Conservation (phyloP, 2,329 filamentous ascomycete species). For the Aspergillus caelatus region DNA sequence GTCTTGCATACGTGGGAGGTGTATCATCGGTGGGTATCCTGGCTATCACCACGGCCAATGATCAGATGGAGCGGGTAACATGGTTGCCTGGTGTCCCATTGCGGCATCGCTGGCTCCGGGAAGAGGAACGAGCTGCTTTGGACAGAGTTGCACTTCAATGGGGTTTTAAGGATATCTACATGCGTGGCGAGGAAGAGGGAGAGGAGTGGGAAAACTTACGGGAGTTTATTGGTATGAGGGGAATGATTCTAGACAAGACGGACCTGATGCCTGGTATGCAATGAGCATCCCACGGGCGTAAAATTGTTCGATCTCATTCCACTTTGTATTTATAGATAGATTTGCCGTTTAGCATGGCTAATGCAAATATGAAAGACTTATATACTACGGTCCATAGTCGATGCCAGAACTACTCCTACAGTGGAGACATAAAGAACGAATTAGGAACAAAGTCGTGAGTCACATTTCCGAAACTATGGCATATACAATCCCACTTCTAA, state of each 20-base stretch:
- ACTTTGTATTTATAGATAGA: neutral
- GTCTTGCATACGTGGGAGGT: slow-evolving; percentile 80
- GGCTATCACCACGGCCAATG: slow-evolving; percentile 83
- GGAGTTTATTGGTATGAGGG: slow-evolving; percentile 78
- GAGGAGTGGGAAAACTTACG: slow-evolving; percentile 84
- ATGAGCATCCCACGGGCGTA: slow-evolving; percentile 38
- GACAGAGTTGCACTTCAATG: slow-evolving; percentile 86
- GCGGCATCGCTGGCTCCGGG: slow-evolving; percentile 79
- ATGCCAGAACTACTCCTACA: neutral
- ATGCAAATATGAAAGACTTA: neutral
- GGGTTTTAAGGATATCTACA: slow-evolving; percentile 82
- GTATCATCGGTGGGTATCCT: slow-evolving; percentile 81
- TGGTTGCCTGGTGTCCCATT: slow-evolving; percentile 84
- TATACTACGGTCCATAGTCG: neutral
- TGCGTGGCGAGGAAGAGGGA: slow-evolving; percentile 87
- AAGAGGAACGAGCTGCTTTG: slow-evolving; percentile 85
- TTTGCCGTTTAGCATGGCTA: neutral
- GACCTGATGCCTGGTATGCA: slow-evolving; percentile 94
- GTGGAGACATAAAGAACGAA: neutral
- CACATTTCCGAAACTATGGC: slow-evolving; percentile 37
- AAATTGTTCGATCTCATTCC: neutral
- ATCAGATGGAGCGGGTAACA: slow-evolving; percentile 91
- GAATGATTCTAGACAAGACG: slow-evolving; percentile 87
- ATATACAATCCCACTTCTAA: slow-evolving; percentile 31
- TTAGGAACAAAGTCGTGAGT: slow-evolving; percentile 36